These are phyloP conservation scores for Fusarium protoensiforme DNA, from an alignment of 2,329 filamentous ascomycete species.

Conservation along the genomic window DNA sequence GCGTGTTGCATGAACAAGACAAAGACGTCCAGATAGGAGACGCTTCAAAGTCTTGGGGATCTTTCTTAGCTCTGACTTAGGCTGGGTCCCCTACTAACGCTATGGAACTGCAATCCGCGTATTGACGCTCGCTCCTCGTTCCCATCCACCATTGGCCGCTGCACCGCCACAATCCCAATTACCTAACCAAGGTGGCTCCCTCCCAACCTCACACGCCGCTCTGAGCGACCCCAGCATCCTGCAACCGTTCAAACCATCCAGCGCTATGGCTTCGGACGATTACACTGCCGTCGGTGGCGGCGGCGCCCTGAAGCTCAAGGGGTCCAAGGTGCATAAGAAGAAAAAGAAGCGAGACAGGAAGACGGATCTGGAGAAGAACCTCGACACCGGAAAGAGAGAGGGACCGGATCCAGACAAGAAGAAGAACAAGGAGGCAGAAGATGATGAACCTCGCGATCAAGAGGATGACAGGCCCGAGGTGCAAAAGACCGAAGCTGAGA, in stretches of 20 bases:
- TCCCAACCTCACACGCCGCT: background rate
- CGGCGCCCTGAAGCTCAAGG: constrained; percentile 88
- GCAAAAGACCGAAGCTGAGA: constrained; percentile 86
- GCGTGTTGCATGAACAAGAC: constrained; percentile 13
- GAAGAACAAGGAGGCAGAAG: constrained; percentile 45
- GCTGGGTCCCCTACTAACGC: background rate
- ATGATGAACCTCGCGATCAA: constrained; percentile 46
- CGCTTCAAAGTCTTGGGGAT: constrained; percentile 8
- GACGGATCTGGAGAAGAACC: constrained; percentile 59
- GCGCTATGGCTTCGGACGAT: constrained; percentile 76
- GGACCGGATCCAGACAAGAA: constrained; percentile 23
- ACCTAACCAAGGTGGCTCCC: constrained; percentile 15
- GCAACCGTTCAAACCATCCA: constrained; percentile 8
- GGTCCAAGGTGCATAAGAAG: constrained; percentile 71
- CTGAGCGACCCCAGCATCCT: background rate
- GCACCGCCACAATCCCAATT: constrained; percentile 25
- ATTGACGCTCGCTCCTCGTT: constrained; percentile 15
- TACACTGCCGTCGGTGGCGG: constrained; percentile 74
- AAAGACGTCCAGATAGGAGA: constrained; percentile 34
- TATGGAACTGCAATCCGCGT: constrained; percentile 15
- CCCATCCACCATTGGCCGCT: background rate
- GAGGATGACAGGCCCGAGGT: constrained; percentile 44
- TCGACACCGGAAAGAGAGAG: constrained; percentile 47
- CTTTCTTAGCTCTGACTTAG: background rate
- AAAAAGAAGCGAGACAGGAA: constrained; percentile 70